Conservation (phyloP, 306 rosid species). For the Oemleria cerasiformis region DNA sequence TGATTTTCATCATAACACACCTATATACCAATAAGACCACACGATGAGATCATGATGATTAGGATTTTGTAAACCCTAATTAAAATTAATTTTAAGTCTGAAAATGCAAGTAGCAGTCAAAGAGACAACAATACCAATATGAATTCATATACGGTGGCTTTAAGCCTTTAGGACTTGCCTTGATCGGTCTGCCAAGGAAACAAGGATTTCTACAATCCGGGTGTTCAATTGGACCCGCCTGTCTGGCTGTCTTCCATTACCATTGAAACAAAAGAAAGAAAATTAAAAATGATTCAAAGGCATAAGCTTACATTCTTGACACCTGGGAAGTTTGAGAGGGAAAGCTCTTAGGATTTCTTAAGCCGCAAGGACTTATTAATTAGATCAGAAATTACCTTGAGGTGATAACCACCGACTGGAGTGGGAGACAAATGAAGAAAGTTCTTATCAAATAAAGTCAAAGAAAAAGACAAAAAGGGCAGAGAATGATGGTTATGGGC, state of each 20-base stretch:
- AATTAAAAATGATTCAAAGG: background rate
- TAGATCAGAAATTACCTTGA: background rate
- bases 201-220: background rate
- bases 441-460: background rate
- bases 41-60: background rate
- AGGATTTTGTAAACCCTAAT: background rate
- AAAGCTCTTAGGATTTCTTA: background rate
- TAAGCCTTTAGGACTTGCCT: conserved; percentile 1
- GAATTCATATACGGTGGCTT: background rate
- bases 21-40: background rate
- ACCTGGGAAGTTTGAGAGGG: background rate
- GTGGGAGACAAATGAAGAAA: background rate
- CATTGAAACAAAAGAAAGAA: too few relatives aligned
- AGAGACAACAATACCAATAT: background rate
- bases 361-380: background rate
- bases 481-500: background rate
- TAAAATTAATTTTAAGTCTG: background rate
- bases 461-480: background rate
- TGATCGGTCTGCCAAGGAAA: background rate
- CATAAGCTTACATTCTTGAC: background rate
- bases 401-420: background rate
- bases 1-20: background rate
- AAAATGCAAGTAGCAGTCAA: background rate
- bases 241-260: conserved; percentile 28
- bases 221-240: conserved; percentile 24